phyloP scores from a whole-genome alignment of 768 basidiomycete genomes.

The Lactifluus piperatus region DNA sequence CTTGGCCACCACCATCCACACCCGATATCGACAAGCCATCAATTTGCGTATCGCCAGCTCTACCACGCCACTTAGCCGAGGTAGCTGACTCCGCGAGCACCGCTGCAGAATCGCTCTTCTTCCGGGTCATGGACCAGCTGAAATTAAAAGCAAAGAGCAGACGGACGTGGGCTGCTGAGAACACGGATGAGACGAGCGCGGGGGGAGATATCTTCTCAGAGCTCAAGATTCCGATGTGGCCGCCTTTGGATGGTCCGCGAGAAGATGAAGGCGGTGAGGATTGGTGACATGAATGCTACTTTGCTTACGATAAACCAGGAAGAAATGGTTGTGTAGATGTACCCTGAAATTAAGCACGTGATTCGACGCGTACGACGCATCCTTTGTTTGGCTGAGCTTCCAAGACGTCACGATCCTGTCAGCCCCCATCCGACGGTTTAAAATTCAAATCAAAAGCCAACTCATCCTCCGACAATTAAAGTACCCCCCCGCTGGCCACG shows the following conservation, averaged over 20 bases:
- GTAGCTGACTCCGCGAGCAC: constrained; percentile 15
- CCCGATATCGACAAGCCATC: neutral
- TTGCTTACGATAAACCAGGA: neutral
- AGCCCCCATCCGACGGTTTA: neutral
- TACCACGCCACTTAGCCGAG: neutral
- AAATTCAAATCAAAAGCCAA: neutral
- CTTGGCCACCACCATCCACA: neutral
- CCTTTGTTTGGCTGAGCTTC: neutral
- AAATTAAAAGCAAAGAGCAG: constrained; percentile 9
- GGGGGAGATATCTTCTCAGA: constrained; percentile 19
- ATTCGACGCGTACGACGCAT: constrained; percentile 8
- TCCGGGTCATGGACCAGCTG: constrained; percentile 11
- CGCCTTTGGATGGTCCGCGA: constrained; percentile 3
- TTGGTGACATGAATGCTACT: neutral
- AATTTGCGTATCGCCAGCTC: constrained; percentile 7
- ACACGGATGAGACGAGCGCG: neutral
- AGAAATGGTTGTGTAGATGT: neutral
- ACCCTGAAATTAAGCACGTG: neutral
- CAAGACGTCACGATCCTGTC: neutral
- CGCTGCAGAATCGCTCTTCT: constrained; percentile 17
- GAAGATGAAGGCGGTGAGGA: constrained; percentile 11
- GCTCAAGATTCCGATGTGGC: constrained; percentile 19
- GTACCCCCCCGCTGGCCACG: constrained; percentile 3
- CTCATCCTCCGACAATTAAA: constrained; percentile 1
- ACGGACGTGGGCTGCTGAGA: constrained; percentile 2